Evolutionary conservation across 768 basidiomycete genomes (phyloP), one percentile per base, ranked within the genome.

Genomic region (Hericium erinaceus): DNA sequence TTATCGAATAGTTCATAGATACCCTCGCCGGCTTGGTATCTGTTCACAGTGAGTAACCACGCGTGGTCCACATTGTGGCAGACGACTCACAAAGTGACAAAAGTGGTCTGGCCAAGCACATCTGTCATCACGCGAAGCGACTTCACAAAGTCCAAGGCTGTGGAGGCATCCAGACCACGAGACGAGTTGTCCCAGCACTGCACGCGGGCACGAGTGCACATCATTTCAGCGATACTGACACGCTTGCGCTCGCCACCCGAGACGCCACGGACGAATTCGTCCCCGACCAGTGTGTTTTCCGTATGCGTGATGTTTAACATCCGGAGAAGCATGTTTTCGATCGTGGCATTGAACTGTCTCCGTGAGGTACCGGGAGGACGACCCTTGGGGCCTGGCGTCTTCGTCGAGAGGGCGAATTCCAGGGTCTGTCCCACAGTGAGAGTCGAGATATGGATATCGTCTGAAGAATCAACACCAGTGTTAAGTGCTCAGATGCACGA

Each of bases 231-330:
- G 65, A 94, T 94, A 57, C 85, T 85, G 15, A 94, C 77, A 58
- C 83, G 81, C 68, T 94, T 94, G 48, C 86, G 79, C 66, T 91
- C 89, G n/a, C 89, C 89, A 52, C 89, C 89, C 1, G 84, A 86
- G 16, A 91, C 83, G 33, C 88, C 87, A 12, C 87, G 86, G 6
- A 95, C 86, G 63, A 89, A 92, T 60, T 89, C 92, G 67, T 93
- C 84, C 0, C 94, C 94, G 49, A 95, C 87, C 0, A 89, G 82
- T 3, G 93, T 95, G 56, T 80, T 74, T 52, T 73, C 67, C 0
- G 93, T 95, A 70, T 95, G 91, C 4, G 77, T 73, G 63, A 97
- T 89, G 64, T 93, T 93, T 57, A 95, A 82, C 81, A 93, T 88
- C 48, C 79, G 77, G 37, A 93, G 75, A 54, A 89, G 74, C 65